A percentile compares a stretch with the other conserved stretches of the same genome.
These are phyloP conservation scores for Mycena vitilis DNA, from an alignment of 768 basidiomycete genomes.

Conservation along the genomic window DNA sequence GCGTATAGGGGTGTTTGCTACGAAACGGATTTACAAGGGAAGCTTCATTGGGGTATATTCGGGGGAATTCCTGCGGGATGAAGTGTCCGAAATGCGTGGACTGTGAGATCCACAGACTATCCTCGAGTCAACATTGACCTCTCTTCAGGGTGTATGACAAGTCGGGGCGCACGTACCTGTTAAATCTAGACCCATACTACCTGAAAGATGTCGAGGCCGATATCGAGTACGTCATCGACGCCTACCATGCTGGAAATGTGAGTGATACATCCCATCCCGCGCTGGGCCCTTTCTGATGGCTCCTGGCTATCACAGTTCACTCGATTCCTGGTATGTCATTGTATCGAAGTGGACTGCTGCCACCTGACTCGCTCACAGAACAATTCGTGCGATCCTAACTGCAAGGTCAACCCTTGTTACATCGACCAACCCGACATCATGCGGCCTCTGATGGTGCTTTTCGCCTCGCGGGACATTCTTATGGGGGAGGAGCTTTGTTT, in stretches of 20 bases:
- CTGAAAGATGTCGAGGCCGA: slow-evolving; percentile 54
- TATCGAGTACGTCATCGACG: slow-evolving; percentile 76
- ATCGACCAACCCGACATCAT: slow-evolving; percentile 80
- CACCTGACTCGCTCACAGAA: slow-evolving; percentile 62
- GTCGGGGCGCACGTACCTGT: slow-evolving; percentile 82
- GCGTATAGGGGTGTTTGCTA: slow-evolving; percentile 75
- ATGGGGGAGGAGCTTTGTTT: slow-evolving; percentile 81
- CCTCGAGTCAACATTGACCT: slow-evolving; percentile 19
- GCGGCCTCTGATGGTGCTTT: slow-evolving; percentile 77
- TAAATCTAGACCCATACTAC: slow-evolving; percentile 84
- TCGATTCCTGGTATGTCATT: slow-evolving; percentile 75
- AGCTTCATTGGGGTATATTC: slow-evolving; percentile 88
- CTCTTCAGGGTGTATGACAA: slow-evolving; percentile 73
- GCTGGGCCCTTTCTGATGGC: not conserved
- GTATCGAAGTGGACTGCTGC: slow-evolving; percentile 39
- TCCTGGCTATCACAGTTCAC: slow-evolving; percentile 70
- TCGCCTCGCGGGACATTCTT: slow-evolving; percentile 72
- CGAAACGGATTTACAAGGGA: slow-evolving; percentile 72
- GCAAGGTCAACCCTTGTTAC: slow-evolving; percentile 75
- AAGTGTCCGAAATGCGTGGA: slow-evolving; percentile 75
- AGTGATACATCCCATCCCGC: slow-evolving; percentile 41
- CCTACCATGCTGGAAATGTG: slow-evolving; percentile 90
- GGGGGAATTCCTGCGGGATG: slow-evolving; percentile 82
- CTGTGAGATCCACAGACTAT: slow-evolving; percentile 53
- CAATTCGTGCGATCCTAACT: slow-evolving; percentile 93